Evolutionary conservation across 1,284 basidiomycete genomes (phyloP).

Genomic region (Pyrrhoderma noxium): DNA sequence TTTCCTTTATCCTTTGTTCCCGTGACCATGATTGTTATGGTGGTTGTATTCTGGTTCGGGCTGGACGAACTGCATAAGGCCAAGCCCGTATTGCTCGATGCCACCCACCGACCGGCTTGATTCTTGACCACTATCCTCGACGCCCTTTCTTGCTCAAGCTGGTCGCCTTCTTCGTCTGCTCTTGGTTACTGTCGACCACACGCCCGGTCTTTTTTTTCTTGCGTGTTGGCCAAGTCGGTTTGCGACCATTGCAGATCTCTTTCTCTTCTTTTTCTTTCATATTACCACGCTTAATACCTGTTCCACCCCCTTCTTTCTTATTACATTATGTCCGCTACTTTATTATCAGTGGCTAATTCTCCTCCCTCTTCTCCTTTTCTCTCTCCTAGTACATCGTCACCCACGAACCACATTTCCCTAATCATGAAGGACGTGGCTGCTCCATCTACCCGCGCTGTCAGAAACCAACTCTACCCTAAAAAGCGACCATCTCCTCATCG

Average conservation of each 20-base stretch:
- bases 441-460: slow-evolving; percentile 48
- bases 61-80: too few relatives aligned
- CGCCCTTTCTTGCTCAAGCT: slow-evolving; percentile 3
- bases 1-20: too few relatives aligned
- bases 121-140: slow-evolving; percentile 14
- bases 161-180: slow-evolving; percentile 11
- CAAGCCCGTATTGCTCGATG: too few relatives aligned
- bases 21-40: too few relatives aligned
- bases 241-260: slow-evolving; percentile 9
- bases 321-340: slow-evolving; percentile 17
- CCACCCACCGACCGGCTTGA: too few relatives aligned
- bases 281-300: slow-evolving; percentile 1
- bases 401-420: slow-evolving; percentile 24
- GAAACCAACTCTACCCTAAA: slow-evolving; percentile 65
- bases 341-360: slow-evolving; percentile 17
- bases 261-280: background rate
- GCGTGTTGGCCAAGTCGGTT: background rate
- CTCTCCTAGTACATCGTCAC: slow-evolving; percentile 15
- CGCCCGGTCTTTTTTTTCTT: slow-evolving; percentile 3
- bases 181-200: slow-evolving; percentile 8
- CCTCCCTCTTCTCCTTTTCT: slow-evolving; percentile 12
- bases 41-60: too few relatives aligned
- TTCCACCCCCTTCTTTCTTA: slow-evolving; percentile 3
- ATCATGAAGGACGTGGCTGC: slow-evolving; percentile 71
- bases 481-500: slow-evolving; percentile 65